Evolutionary conservation across 2,329 filamentous ascomycete species (phyloP).

Genomic region (Fusarium graminum): DNA sequence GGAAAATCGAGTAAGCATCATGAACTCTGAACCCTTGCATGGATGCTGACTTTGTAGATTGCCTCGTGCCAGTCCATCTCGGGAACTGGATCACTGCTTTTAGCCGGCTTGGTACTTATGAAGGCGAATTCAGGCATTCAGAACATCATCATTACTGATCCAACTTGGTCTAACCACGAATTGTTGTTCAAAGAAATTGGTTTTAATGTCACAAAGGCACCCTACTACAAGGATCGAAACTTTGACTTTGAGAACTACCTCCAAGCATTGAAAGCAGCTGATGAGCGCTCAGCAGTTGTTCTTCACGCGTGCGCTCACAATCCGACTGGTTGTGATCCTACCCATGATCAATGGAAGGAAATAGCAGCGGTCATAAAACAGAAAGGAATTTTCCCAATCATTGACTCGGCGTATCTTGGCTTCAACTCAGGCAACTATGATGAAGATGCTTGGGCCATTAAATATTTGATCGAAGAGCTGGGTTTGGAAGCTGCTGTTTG

Average conservation of each 20-base stretch:
- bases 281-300: constrained; percentile 48
- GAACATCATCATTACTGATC: constrained; percentile 56
- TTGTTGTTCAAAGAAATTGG: constrained; percentile 54
- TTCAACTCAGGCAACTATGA: constrained; percentile 46
- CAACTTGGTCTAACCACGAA: constrained; percentile 59
- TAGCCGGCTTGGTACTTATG: constrained; percentile 53
- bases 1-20: constrained; percentile 48
- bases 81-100: constrained; percentile 57
- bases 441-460: constrained; percentile 44
- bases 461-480: constrained; percentile 49
- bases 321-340: constrained; percentile 58
- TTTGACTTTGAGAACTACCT: constrained; percentile 54
- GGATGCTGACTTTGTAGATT: constrained; percentile 36
- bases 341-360: constrained; percentile 42
- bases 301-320: constrained; percentile 61
- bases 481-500: constrained; percentile 66
- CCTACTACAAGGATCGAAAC: constrained; percentile 53
- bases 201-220: constrained; percentile 50
- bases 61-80: constrained; percentile 56
- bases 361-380: constrained; percentile 34
- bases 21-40: accelerated
- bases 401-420: constrained; percentile 43
- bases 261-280: constrained; percentile 46
- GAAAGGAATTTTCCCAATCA: constrained; percentile 39
- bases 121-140: constrained; percentile 45